Conservation (phyloP, 306 rosid genomes). For the Prunus persica region Prunus_persica_NCBIv2 NC_034013.1:7889001-7889500, state of each 20-base stretch:
- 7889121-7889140: background rate
- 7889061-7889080: background rate
- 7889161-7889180: background rate
- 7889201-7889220: background rate
- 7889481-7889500: constrained; percentile 83
- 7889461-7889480: constrained; percentile 53
- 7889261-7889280: constrained; percentile 4
- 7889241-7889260: background rate
- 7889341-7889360: constrained; percentile 68
- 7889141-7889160: background rate
- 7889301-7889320: constrained; percentile 84
- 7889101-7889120: background rate
- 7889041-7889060: background rate
- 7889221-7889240: background rate
- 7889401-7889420: constrained; percentile 69
- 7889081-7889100: background rate
- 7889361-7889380: constrained; percentile 48
- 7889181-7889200: background rate
- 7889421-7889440: constrained; percentile 83
- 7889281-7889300: background rate
- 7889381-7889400: constrained; percentile 60
- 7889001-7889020: background rate
- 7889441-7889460: constrained; percentile 73
- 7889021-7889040: background rate
- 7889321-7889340: constrained; percentile 77